These are phyloP conservation scores for Saccharomycopsis babjevae DNA, from an alignment of 805 yeast species.

Conservation along the genomic window DNA sequence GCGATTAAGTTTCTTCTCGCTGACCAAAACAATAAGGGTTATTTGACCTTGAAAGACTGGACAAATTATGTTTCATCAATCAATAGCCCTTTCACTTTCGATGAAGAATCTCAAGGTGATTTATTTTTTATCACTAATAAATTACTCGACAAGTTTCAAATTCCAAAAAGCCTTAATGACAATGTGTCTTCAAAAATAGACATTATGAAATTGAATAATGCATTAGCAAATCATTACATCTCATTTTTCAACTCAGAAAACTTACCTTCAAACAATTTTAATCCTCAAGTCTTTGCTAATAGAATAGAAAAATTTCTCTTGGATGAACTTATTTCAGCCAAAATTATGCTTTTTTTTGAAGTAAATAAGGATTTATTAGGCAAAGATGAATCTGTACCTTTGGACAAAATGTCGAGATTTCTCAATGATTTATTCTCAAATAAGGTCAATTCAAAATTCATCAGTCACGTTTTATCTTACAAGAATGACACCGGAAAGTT, in stretches of 20 bases:
- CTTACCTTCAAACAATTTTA: not conserved
- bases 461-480: slow-evolving; percentile 23
- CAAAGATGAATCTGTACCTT: not conserved
- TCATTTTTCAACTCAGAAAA: not conserved
- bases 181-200: not conserved
- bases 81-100: slow-evolving; percentile 26
- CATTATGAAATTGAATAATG: not conserved
- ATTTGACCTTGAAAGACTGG: slow-evolving; percentile 62
- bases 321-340: slow-evolving; percentile 30
- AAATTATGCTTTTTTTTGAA: slow-evolving; percentile 26
- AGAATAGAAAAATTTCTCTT: slow-evolving; percentile 21
- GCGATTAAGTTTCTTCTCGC: slow-evolving; percentile 49
- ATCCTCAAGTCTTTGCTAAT: not conserved
- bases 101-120: slow-evolving; percentile 4
- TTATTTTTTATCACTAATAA: not conserved
- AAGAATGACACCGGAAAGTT: not conserved
- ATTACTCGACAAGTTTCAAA: not conserved
- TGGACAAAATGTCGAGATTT: slow-evolving; percentile 13
- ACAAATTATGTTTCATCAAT: slow-evolving; percentile 43
- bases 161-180: not conserved
- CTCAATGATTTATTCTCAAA: slow-evolving; percentile 29
- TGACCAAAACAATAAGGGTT: slow-evolving; percentile 64
- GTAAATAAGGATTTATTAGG: not conserved
- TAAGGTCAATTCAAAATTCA: slow-evolving; percentile 28
- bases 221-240: not conserved